These are phyloP conservation scores for Boletus insuetus DNA, from an alignment of 768 basidiomycete species.

Conservation along the genomic window DNA sequence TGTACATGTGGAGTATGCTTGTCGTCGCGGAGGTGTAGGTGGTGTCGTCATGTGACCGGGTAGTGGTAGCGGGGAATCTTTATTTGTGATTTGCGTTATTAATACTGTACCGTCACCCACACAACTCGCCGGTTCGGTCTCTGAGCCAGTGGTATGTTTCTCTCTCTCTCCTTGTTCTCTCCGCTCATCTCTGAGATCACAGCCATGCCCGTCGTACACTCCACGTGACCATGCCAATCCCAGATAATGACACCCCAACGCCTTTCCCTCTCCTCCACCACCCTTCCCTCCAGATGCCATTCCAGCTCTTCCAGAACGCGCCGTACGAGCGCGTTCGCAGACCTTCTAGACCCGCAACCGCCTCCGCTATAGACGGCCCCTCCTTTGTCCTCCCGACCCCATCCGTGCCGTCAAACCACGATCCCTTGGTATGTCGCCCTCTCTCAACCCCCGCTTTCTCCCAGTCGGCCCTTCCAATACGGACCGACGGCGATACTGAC, in stretches of 20 bases:
- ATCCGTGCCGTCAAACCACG: slow-evolving; percentile 7
- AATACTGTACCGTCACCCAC: too few relatives aligned
- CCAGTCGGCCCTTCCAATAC: slow-evolving; percentile 6
- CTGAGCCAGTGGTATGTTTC: too few relatives aligned
- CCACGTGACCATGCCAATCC: slow-evolving; percentile 29
- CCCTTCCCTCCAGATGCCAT: slow-evolving; percentile 29
- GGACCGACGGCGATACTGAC: slow-evolving; percentile 12
- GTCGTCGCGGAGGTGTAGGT: slow-evolving; percentile 47
- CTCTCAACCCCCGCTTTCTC: neutral
- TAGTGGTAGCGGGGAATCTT: slow-evolving; percentile 21
- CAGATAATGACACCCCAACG: slow-evolving; percentile 23
- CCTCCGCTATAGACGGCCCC: slow-evolving; percentile 43
- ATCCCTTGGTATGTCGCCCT: slow-evolving; percentile 8
- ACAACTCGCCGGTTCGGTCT: too few relatives aligned
- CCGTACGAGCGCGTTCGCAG: slow-evolving; percentile 25
- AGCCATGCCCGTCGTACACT: neutral
- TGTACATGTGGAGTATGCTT: slow-evolving; percentile 92
- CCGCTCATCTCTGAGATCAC: too few relatives aligned
- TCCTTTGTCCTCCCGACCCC: slow-evolving; percentile 42
- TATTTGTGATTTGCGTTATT: neutral
- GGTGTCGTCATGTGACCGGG: slow-evolving; percentile 23
- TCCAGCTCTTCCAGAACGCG: slow-evolving; percentile 32
- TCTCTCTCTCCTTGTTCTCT: neutral
- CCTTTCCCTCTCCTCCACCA: slow-evolving; percentile 25
- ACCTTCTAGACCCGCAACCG: slow-evolving; percentile 40